Evolutionary conservation across 495 filamentous ascomycete species (phyloP), one percentile per base, ranked within the genome.

Genomic region (Aspergillus sparsus): DNA sequence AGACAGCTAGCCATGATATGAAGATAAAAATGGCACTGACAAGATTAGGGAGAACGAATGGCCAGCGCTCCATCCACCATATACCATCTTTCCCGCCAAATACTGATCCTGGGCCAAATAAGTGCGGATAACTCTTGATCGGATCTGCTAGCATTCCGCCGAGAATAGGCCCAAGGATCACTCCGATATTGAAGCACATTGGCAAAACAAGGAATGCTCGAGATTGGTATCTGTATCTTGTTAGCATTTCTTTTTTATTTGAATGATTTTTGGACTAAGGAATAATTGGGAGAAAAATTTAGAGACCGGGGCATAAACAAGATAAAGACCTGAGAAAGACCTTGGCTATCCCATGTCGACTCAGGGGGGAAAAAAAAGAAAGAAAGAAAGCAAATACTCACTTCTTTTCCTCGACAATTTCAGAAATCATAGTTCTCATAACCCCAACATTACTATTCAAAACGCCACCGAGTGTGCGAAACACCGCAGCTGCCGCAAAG

Each of bases 361-460:
- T n/a, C n/a, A n/a, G n/a, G n/a, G n/a, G n/a, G n/a, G n/a, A 12
- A 37, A 6, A 39, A n/a, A 8, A 8, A 15, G 6, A 18, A 2
- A 13, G 9, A 37, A n/a, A 3, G 35, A 10, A 44, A 5, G 5
- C 9, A 13, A 1, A 15, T 36, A 64, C 73, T 21, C 58, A 80
- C 77, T 81, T 84, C 68, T 86, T 87, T 68, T 91, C 89, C 37
- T 75, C 81, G 37, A 92, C 82, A 55, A 86, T 92, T 75, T 93
- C 89, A 41, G 84, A 83, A 65, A 92, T 88, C 86, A 93, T 89
- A 3, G 89, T 92, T 62, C 89, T 80, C 80, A 92, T 85, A 6
- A 93, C 89, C 4, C 89, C 89, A 12, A 92, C 82, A 63, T 92
- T 94, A 7, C 90, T 90, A 71, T 96, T 94, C 62, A 91, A 74